phyloP scores from a whole-genome alignment of 371 early-diverging fungal genomes.

The Mucor mucedo region DNA sequence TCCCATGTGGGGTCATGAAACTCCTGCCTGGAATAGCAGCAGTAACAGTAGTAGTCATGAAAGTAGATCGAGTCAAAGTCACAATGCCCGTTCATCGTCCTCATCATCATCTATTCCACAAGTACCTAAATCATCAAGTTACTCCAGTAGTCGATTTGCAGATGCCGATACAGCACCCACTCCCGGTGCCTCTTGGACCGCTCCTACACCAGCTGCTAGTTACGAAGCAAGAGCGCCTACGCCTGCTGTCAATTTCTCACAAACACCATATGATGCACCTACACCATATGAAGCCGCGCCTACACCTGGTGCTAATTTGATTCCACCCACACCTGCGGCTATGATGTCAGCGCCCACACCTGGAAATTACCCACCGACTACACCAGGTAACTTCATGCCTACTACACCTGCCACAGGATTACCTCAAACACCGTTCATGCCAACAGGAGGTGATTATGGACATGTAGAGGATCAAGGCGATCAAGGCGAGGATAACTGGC shows the following conservation, averaged over 20 bases:
- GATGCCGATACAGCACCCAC: conserved; percentile 49
- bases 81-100: background rate
- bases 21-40: conserved; percentile 77
- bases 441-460: conserved; percentile 61
- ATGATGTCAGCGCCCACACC: conserved; percentile 54
- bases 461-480: conserved; percentile 43
- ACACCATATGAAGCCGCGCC: conserved; percentile 44
- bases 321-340: conserved; percentile 65
- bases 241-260: conserved; percentile 50
- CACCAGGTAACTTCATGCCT: conserved; percentile 49
- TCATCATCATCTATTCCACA: conserved; percentile 22
- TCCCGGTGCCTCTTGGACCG: conserved; percentile 42
- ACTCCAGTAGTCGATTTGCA: conserved; percentile 28
- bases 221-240: conserved; percentile 46
- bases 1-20: conserved; percentile 67
- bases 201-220: conserved; percentile 49
- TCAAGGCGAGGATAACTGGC: conserved; percentile 61
- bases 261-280: conserved; percentile 44
- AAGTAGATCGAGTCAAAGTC: conserved; percentile 13
- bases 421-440: conserved; percentile 69
- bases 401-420: conserved; percentile 60
- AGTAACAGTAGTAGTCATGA: conserved; percentile 48
- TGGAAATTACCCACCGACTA: conserved; percentile 43
- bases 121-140: conserved; percentile 63
- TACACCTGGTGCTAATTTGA: conserved; percentile 52